Conservation (phyloP, 805 yeast genomes). For the Wickerhamomyces tratensis region DNA sequence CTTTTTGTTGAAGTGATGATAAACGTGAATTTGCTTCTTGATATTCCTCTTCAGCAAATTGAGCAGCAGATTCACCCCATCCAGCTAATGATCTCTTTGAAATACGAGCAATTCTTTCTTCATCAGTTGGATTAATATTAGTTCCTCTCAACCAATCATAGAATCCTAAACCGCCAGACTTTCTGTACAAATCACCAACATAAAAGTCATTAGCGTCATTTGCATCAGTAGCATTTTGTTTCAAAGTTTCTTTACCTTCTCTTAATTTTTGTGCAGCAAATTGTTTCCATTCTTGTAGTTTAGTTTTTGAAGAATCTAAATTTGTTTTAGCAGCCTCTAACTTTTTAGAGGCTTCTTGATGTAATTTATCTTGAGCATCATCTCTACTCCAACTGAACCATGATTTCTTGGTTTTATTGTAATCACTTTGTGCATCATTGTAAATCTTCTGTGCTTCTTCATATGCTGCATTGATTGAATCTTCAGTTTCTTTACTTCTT, state of each 20-base stretch:
- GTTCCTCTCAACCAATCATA: constrained; percentile 20
- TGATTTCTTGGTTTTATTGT: constrained; percentile 23
- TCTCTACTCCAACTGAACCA: constrained; percentile 19
- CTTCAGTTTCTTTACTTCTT: constrained; percentile 5
- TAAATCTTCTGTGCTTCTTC: constrained; percentile 23
- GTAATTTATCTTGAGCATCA: constrained; percentile 10
- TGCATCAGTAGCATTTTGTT: not conserved
- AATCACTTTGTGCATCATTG: constrained; percentile 24
- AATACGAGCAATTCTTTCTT: constrained; percentile 22
- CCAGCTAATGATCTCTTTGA: constrained; percentile 30
- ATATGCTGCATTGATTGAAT: constrained; percentile 6
- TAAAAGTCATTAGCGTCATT: not conserved
- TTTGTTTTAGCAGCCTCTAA: constrained; percentile 14
- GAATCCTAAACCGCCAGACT: constrained; percentile 5
- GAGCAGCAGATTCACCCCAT: constrained; percentile 36
- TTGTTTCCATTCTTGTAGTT: constrained; percentile 10
- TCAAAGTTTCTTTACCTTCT: constrained; percentile 3
- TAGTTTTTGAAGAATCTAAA: constrained; percentile 10
- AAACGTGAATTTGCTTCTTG: constrained; percentile 9
- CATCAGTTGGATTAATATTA: constrained; percentile 16
- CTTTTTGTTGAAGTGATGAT: not conserved
- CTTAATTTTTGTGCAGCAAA: constrained; percentile 7
- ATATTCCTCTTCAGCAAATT: constrained; percentile 32
- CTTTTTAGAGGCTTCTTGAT: constrained; percentile 19
- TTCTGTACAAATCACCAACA: not conserved